A percentile compares a stretch with the other conserved stretches of the same genome.
Conservation (phyloP, 345 rosid species). For the Cardiospermum halicacabum region DNA sequence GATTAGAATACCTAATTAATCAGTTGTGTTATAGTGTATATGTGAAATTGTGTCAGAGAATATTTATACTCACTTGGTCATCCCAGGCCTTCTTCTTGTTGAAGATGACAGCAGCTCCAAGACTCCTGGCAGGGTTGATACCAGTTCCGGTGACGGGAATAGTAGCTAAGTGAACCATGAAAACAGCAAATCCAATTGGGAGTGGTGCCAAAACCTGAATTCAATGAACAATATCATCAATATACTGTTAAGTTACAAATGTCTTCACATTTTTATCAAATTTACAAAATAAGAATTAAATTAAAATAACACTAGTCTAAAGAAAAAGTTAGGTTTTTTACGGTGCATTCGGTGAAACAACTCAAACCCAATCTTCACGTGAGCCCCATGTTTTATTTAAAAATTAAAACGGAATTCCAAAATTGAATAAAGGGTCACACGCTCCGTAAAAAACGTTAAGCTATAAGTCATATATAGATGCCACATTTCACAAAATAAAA, state of each 20-base stretch:
- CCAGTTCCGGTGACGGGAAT: conserved; percentile 88
- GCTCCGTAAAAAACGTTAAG: background rate
- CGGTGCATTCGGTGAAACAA: background rate
- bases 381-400: background rate
- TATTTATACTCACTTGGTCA: conserved; percentile 45
- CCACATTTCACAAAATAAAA: no score
- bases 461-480: background rate
- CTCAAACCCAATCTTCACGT: background rate
- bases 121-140: conserved; percentile 85
- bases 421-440: background rate
- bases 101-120: conserved; percentile 75
- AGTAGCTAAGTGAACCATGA: conserved; percentile 92
- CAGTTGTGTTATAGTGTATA: background rate
- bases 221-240: background rate
- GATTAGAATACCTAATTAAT: background rate
- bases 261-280: no score
- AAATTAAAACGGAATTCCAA: background rate
- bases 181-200: conserved; percentile 86
- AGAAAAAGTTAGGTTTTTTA: background rate
- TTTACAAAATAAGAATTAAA: no score
- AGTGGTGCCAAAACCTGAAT: conserved; percentile 72
- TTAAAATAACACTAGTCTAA: no score
- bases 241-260: no score
- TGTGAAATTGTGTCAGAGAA: no score
- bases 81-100: conserved; percentile 60